Conservation (phyloP, 352 stramenopile genomes). For the Phytopythium boreale region DNA sequence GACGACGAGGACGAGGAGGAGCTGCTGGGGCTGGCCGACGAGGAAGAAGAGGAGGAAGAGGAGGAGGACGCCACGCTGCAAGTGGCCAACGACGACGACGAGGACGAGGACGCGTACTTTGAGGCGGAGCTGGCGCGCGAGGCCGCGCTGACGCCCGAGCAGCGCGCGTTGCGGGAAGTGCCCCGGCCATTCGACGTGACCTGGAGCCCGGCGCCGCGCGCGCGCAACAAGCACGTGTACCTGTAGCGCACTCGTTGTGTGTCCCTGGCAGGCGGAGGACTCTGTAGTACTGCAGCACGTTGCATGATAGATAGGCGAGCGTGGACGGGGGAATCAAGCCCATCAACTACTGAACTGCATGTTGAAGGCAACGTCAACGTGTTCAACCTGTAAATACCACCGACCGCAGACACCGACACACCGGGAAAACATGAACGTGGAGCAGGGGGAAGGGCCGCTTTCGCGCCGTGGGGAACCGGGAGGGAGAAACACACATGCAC, state of each 20-base stretch:
- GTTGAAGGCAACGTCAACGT: background rate
- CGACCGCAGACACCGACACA: background rate
- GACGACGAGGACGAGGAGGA: slow-evolving; percentile 10
- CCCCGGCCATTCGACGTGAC: slow-evolving; percentile 73
- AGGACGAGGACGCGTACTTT: slow-evolving; percentile 13
- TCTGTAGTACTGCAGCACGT: background rate
- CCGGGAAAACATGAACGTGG: background rate
- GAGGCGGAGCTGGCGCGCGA: slow-evolving; percentile 35
- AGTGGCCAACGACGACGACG: background rate
- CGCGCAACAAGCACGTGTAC: slow-evolving; percentile 81
- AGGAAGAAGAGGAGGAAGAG: slow-evolving; percentile 8
- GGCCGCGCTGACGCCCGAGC: slow-evolving; percentile 33
- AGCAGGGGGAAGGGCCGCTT: too few relatives aligned
- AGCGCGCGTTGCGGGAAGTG: slow-evolving; percentile 35
- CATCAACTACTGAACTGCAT: background rate
- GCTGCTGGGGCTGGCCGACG: background rate
- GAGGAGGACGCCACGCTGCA: slow-evolving; percentile 6
- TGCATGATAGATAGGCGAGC: background rate
- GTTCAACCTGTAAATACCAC: background rate
- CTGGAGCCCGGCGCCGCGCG: slow-evolving; percentile 49
- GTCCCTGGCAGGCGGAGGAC: slow-evolving; percentile 9
- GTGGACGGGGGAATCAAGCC: too few relatives aligned
- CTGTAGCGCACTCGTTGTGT: too few relatives aligned
- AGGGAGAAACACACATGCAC: too few relatives aligned
- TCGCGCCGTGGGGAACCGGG: too few relatives aligned